These are phyloP conservation scores for Oxalis stricta DNA, from an alignment of 441 rosid genomes.

Conservation along the genomic window DNA sequence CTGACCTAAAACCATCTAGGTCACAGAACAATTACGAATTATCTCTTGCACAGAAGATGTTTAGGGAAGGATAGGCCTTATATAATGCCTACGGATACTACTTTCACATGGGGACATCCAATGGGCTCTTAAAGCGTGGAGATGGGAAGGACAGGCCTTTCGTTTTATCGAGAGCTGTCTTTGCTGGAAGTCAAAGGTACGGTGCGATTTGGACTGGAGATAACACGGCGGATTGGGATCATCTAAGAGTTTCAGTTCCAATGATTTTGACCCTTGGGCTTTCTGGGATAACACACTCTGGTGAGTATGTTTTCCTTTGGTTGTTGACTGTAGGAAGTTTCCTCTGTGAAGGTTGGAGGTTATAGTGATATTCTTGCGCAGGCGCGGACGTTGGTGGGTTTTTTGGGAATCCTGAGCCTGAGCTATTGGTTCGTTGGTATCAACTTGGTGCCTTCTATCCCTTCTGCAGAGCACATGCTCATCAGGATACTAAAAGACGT, in stretches of 20 bases:
- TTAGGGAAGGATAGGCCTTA: too few species aligned
- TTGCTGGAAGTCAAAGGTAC: constrained; percentile 93
- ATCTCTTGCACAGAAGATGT: too few species aligned
- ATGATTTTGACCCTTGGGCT: constrained; percentile 89
- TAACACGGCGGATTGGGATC: constrained; percentile 95
- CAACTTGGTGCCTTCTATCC: constrained; percentile 98
- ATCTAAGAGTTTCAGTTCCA: constrained; percentile 88
- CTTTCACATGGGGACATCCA: constrained; percentile 96
- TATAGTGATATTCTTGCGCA: constrained; percentile 14
- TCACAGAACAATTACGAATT: too few species aligned
- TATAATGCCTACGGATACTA: constrained; percentile 89
- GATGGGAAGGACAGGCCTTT: constrained; percentile 89
- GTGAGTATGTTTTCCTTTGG: constrained; percentile 19
- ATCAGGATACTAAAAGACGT: constrained; percentile 94
- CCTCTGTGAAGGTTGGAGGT: not conserved
- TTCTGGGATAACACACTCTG: constrained; percentile 78
- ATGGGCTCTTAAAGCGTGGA: constrained; percentile 84
- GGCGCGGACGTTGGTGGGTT: constrained; percentile 98
- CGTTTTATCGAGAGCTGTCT: constrained; percentile 91
- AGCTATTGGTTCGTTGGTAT: constrained; percentile 93
- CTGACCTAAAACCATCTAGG: too few species aligned
- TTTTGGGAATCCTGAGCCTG: constrained; percentile 93
- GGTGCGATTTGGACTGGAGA: constrained; percentile 99
- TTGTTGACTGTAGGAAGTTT: not conserved
- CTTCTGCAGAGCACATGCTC: constrained; percentile 96